Base-by-base conservation (phyloP, 768 basidiomycete species). In the Xerocomellus intermedius region DNA sequence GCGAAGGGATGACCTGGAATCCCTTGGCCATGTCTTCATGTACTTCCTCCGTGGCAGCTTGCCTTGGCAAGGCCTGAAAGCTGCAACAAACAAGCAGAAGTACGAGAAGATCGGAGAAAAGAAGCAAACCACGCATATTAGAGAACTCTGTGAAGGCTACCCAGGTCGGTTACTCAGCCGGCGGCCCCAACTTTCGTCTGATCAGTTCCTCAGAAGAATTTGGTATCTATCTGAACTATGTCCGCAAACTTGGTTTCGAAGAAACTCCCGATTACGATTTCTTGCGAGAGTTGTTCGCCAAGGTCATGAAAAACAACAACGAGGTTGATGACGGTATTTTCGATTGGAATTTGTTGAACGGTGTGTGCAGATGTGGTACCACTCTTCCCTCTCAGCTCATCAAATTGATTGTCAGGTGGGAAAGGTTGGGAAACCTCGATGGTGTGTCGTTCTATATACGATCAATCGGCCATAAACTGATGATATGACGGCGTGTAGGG, bases 31-130 rank as follows among this genome's bases (percentile, higher is more conserved):
- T 75, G 97, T 99, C 63, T 99, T 99, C 78, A 97, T 99, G 91
- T 99, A 99, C 78, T 98, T 99, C 75, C 74, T 98, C 48, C 84
- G 97, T 50, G 97, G 97, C 21, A 96, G 94, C 64, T 69, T 99
- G 50, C 97, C 97, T 22, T 99, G 97, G 97, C 97, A 99, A 69
- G 97, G 97, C 54, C 82, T 99, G 54, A 98, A 98, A 76, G 97
- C 97, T 33, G 97, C 97, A 28, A 99, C 95, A 48, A 98, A 99
- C 80, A 99, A 99, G 79, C 97, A 98, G 73, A 93, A 98, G 80
- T 99, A 99, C 77, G 96, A 99, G 80, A 99, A 98, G 81, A 99
- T 99, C 72, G 96, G 96, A 59, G 96, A 99, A 80, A 99, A 99
- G 87, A 99, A 94, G 81, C 97, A 98, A 77, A 91, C 90, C 14